Evolutionary conservation across 1,284 basidiomycete species (phyloP).

Genomic region (Porodaedalea pini): DNA sequence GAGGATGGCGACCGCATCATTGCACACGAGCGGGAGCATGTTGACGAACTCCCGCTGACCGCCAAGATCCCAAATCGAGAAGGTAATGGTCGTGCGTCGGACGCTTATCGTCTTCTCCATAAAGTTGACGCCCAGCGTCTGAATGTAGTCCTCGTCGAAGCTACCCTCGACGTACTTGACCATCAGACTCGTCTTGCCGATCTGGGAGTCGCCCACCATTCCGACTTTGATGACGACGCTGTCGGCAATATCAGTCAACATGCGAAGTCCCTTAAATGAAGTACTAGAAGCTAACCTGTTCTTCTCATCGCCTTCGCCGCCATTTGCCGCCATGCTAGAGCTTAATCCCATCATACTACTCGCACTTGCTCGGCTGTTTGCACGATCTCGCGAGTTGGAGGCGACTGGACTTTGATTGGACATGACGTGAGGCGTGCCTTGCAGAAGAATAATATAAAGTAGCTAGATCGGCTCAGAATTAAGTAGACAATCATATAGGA

Average conservation of each 20-base stretch:
- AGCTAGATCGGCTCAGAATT: background rate
- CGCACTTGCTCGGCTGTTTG: slow-evolving; percentile 18
- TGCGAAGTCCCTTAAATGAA: background rate
- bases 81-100: slow-evolving; percentile 96
- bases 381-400: slow-evolving; percentile 18
- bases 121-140: slow-evolving; percentile 98
- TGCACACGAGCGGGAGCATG: slow-evolving; percentile 97
- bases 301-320: slow-evolving; percentile 18
- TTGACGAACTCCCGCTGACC: slow-evolving; percentile 98
- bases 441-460: slow-evolving; percentile 5
- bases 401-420: slow-evolving; percentile 19
- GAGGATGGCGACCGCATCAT: slow-evolving; percentile 96
- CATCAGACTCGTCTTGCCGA: slow-evolving; percentile 98
- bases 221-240: slow-evolving; percentile 97
- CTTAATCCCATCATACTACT: slow-evolving; percentile 18
- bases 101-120: slow-evolving; percentile 99
- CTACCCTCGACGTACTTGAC: slow-evolving; percentile 97
- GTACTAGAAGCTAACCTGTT: slow-evolving; percentile 16
- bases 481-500: background rate
- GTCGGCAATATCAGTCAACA: slow-evolving; percentile 8
- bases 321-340: slow-evolving; percentile 3
- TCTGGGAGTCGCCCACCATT: slow-evolving; percentile 99
- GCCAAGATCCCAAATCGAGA: slow-evolving; percentile 99
- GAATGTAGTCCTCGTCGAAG: slow-evolving; percentile 98
- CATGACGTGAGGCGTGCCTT: slow-evolving; percentile 14